Conservation (phyloP, 768 basidiomycete species). For the Gymnopilus junonius region DNA sequence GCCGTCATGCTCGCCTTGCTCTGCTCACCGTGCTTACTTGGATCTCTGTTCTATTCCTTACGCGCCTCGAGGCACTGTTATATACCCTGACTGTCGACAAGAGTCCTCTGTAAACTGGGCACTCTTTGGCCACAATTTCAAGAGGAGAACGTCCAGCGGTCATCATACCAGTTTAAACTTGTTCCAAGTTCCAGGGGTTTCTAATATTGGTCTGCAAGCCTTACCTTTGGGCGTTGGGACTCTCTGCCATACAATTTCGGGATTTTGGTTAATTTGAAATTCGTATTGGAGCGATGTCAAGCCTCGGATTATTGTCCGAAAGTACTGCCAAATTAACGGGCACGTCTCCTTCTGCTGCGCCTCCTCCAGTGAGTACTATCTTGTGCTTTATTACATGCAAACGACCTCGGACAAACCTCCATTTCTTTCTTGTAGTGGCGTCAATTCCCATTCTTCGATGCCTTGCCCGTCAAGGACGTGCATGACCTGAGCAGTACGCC, state of each 20-base stretch:
- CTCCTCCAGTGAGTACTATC: conserved; percentile 35
- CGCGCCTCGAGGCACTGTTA: not conserved
- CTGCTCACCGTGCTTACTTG: not conserved
- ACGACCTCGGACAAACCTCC: not conserved
- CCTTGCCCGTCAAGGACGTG: conserved; percentile 73
- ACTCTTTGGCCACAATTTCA: too few relatives aligned
- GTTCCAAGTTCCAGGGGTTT: too few relatives aligned
- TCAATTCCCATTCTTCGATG: conserved; percentile 91
- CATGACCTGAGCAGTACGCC: conserved; percentile 79
- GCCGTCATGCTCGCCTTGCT: not conserved
- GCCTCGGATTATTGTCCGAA: conserved; percentile 27
- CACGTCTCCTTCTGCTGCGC: conserved; percentile 28
- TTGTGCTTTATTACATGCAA: not conserved
- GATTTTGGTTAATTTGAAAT: too few relatives aligned
- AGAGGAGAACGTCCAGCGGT: too few relatives aligned
- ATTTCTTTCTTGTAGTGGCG: conserved; percentile 60
- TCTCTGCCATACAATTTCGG: not conserved
- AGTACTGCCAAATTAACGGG: conserved; percentile 27
- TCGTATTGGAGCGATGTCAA: conserved; percentile 26
- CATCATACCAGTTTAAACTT: too few relatives aligned
- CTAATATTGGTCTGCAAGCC: too few relatives aligned
- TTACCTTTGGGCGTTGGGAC: too few relatives aligned
- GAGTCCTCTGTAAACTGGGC: too few relatives aligned
- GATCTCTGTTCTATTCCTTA: not conserved
- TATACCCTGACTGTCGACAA: not conserved